Evolutionary conservation across 257 asterid genomes (phyloP), one percentile per base, ranked within the genome.

Genomic region (Gentiana straminea): DNA sequence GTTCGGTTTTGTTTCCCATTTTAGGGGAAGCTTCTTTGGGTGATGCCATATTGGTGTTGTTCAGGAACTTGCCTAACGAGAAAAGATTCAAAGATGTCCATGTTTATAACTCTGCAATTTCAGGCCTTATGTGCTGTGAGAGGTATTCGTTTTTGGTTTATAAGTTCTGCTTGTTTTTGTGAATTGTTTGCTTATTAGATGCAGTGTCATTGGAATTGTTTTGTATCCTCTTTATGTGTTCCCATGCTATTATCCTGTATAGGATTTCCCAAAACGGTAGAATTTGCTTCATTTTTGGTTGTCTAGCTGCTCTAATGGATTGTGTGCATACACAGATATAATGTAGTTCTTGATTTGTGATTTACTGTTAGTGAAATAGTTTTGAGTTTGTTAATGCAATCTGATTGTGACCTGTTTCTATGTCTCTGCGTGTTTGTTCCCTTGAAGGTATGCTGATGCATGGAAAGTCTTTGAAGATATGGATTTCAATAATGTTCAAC

Each of bases 381-480:
- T 5, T 36, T 13, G 24, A 41, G 5, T 41, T 41, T 41, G 46
- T 41, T 39, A 49, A 46, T 3, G 41, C 56, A 48, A 52, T 35
- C n/a, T 36, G 24, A 54, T 32, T 53, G 4, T 15, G 0, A 60
- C 13, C 52, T 24, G 6, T 24, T 5, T 47, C 56, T 32, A 24
- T 24, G 5, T 35, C 24, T 52, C 38, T 68, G 49, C 33, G 9
- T 41, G 46, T 41, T 41, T 41, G 1, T 7, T 33, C 38, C 13
- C 52, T 44, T 15, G 36, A 44, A 87, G 98, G 84, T 87, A 84
- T 65, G 81, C 65, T 69, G 98, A 87, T 81, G 97, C 97, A 65
- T 81, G 84, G 86, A 68, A 65, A 68, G 74, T 91, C 62, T 87
- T 73, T 2, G 78, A 83, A 71, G 64, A 52, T 65, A 87, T 91